Percentiles rank a stretch among this genome's conserved stretches.
Evolutionary conservation across 306 rosid genomes (phyloP).

Genomic region (Abrus pulchellus): DNA sequence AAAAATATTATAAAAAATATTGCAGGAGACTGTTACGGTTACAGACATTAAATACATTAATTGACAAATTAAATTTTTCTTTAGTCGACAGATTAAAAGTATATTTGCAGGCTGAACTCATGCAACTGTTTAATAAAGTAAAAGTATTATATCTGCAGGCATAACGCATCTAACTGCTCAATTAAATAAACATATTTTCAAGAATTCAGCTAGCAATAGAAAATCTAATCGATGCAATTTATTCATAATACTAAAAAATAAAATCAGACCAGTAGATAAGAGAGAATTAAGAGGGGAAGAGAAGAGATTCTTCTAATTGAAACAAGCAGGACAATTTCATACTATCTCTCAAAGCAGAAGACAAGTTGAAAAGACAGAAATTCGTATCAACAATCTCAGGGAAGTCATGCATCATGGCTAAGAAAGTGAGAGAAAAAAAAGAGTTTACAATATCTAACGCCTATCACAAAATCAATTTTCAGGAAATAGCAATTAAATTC

Average conservation of each 20-base stretch:
- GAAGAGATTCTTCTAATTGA: not conserved
- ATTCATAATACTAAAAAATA: not conserved
- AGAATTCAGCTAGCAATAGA: conserved; percentile 17
- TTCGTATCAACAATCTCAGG: not conserved
- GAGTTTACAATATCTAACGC: not conserved
- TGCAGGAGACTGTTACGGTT: not conserved
- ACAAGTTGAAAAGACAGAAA: conserved; percentile 11
- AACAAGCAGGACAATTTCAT: not conserved
- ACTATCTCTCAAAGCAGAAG: conserved; percentile 2
- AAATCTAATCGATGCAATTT: not conserved
- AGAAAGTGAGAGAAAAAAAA: not conserved
- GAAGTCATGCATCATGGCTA: conserved; percentile 2
- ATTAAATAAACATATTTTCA: conserved; percentile 23
- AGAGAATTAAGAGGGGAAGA: conserved; percentile 11
- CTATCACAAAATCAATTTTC: conserved; percentile 20
- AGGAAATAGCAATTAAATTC: conserved; percentile 1
- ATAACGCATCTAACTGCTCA: conserved; percentile 8
- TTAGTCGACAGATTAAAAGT: conserved; percentile 2
- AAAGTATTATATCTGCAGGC: not conserved
- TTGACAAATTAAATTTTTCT: conserved; percentile 6
- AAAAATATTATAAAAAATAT: not conserved
- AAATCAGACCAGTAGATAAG: not conserved
- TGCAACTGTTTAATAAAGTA: not conserved
- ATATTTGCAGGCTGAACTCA: too few species aligned
- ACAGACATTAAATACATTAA: conserved; percentile 26